phyloP scores from a whole-genome alignment of 1,139 yeast genomes.

The Sugiyamaella grinbergsii region DNA sequence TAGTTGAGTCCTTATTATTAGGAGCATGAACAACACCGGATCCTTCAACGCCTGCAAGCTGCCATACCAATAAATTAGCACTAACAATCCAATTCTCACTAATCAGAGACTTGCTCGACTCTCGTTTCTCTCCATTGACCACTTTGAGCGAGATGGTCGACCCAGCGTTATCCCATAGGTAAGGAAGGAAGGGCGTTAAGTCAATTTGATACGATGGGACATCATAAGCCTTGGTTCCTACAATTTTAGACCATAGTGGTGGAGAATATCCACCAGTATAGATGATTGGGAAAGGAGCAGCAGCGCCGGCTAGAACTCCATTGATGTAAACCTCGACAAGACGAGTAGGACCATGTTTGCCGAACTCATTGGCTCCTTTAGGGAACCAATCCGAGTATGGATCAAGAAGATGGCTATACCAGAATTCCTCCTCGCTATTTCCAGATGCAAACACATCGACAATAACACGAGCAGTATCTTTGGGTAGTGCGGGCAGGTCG shows the following conservation, averaged over 20 bases:
- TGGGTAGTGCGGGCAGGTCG: slow-evolving; percentile 45
- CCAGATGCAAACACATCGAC: slow-evolving; percentile 71
- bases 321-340: slow-evolving; percentile 42
- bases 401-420: slow-evolving; percentile 51
- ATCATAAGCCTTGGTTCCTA: slow-evolving; percentile 72
- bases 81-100: slow-evolving; percentile 61
- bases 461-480: slow-evolving; percentile 60
- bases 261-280: slow-evolving; percentile 83
- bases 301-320: slow-evolving; percentile 41
- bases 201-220: slow-evolving; percentile 66
- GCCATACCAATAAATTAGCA: slow-evolving; percentile 68
- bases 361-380: slow-evolving; percentile 38
- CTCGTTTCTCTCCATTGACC: slow-evolving; percentile 51
- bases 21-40: slow-evolving; percentile 28
- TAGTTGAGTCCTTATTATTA: slow-evolving; percentile 10
- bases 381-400: slow-evolving; percentile 19
- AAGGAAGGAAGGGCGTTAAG: slow-evolving; percentile 65
- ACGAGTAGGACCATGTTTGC: slow-evolving; percentile 57
- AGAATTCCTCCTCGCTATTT: slow-evolving; percentile 78
- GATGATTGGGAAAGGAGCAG: slow-evolving; percentile 51
- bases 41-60: slow-evolving; percentile 42
- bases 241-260: slow-evolving; percentile 76
- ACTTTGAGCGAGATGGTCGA: slow-evolving; percentile 43
- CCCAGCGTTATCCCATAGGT: slow-evolving; percentile 50
- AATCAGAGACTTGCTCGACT: slow-evolving; percentile 49